Conservation (phyloP, 129 eudicot species). For the Rutidosis leptorrhynchoides region DNA sequence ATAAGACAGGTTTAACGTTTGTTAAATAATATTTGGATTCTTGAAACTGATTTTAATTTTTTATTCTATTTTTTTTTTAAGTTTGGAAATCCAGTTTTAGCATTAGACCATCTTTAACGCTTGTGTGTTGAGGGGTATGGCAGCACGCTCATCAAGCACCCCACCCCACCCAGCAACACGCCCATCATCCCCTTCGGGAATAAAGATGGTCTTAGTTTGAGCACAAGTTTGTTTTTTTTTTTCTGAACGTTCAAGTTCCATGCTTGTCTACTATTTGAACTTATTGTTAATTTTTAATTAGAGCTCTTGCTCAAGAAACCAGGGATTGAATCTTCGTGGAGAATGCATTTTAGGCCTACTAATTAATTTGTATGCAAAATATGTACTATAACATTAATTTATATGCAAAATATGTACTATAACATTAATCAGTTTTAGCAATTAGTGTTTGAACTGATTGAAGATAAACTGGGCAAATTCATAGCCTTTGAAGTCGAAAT, state of each 20-base stretch:
- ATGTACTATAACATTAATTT: too few relatives aligned
- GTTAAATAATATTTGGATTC: slow-evolving; percentile 35
- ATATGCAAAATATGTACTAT: too few relatives aligned
- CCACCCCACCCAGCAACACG: too few relatives aligned
- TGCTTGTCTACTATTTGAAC: neutral
- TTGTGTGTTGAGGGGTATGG: too few relatives aligned
- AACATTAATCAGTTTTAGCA: neutral
- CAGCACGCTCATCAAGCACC: too few relatives aligned
- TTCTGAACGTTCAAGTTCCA: neutral
- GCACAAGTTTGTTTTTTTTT: neutral
- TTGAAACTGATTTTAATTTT: neutral
- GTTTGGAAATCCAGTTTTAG: neutral
- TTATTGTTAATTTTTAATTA: too few relatives aligned
- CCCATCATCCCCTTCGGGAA: too few relatives aligned
- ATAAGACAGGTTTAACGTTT: slow-evolving; percentile 53
- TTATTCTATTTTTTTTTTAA: neutral
- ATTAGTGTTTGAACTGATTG: neutral
- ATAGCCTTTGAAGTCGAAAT: neutral
- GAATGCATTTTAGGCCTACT: neutral
- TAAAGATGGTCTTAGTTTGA: too few relatives aligned
- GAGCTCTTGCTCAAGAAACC: neutral
- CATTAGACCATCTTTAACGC: too few relatives aligned
- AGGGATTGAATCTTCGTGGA: neutral
- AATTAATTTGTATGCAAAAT: too few relatives aligned
- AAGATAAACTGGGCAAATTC: neutral